A percentile compares a stretch with the other conserved stretches of the same genome.
Conservation (phyloP, 148 eudicot genomes). For the Heliamphora exappendiculata region DNA sequence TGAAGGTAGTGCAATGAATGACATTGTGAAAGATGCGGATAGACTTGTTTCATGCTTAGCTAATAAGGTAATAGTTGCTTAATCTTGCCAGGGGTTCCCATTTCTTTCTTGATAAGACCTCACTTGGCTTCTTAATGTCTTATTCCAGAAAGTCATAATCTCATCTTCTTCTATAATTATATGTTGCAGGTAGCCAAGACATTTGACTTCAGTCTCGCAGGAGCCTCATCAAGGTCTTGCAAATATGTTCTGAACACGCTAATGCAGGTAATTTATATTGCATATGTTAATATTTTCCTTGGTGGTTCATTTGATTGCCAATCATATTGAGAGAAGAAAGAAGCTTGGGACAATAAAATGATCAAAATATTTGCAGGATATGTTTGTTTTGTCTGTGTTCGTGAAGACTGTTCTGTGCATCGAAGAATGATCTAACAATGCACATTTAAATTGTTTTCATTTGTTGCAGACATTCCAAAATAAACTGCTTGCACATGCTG, state of each 20-base stretch:
- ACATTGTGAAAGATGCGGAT: conserved; percentile 79
- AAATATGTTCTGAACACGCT: conserved; percentile 95
- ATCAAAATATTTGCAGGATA: not conserved
- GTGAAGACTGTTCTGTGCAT: not conserved
- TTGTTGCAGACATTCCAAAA: conserved; percentile 78
- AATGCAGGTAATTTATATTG: conserved; percentile 58
- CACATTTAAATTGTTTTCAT: conserved; percentile 7
- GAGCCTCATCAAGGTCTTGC: conserved; percentile 97
- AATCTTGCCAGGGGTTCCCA: not conserved
- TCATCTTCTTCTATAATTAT: not conserved
- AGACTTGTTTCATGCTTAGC: conserved; percentile 88
- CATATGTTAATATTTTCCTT: conserved; percentile 1
- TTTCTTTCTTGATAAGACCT: not conserved
- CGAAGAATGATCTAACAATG: not conserved
- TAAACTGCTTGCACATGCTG: conserved; percentile 76
- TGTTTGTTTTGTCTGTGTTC: not conserved
- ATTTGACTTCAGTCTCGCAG: conserved; percentile 81
- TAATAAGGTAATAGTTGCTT: conserved; percentile 41
- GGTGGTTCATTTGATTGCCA: not conserved
- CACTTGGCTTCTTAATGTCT: not conserved
- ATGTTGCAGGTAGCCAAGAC: conserved; percentile 76
- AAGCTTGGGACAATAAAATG: not conserved
- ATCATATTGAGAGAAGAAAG: not conserved
- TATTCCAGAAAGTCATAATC: not conserved
- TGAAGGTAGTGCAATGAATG: conserved; percentile 78